phyloP scores from a whole-genome alignment of 768 basidiomycete species.

The Hericium rajendrae region DNA sequence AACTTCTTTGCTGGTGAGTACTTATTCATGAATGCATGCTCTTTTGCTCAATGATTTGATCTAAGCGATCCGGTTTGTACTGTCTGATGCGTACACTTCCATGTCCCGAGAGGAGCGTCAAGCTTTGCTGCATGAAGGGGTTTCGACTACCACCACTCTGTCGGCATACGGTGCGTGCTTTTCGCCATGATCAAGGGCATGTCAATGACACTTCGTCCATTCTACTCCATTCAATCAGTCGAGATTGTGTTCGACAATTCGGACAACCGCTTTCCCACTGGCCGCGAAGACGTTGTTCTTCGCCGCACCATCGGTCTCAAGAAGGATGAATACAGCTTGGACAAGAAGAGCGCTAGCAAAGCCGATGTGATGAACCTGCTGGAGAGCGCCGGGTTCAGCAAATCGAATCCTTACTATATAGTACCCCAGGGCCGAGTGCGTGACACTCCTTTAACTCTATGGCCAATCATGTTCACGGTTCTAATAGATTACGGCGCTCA shows the following conservation, averaged over 20 bases:
- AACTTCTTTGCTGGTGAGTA: constrained; percentile 91
- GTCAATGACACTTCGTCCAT: neutral
- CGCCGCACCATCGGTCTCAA: constrained; percentile 94
- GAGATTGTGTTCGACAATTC: constrained; percentile 96
- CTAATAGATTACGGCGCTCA: constrained; percentile 84
- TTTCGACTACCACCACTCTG: constrained; percentile 77
- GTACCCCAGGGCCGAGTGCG: constrained; percentile 94
- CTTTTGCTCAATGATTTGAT: neutral
- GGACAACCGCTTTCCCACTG: constrained; percentile 90
- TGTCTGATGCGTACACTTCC: constrained; percentile 95
- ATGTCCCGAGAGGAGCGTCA: constrained; percentile 91
- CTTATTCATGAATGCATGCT: neutral
- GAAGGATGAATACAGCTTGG: constrained; percentile 97
- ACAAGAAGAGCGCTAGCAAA: constrained; percentile 91
- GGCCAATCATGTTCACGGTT: neutral
- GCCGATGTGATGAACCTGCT: constrained; percentile 97
- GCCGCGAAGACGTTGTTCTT: constrained; percentile 76
- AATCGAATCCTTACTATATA: constrained; percentile 98
- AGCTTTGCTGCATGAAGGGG: constrained; percentile 88
- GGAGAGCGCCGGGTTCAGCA: constrained; percentile 95
- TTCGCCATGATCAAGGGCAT: neutral
- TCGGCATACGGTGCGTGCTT: constrained; percentile 74
- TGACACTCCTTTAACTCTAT: constrained; percentile 8
- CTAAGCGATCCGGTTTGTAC: constrained; percentile 89
- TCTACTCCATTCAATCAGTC: constrained; percentile 28